Evolutionary conservation across 495 filamentous ascomycete genomes (phyloP).

Genomic region (Hapsidospora chrysogenum): DNA sequence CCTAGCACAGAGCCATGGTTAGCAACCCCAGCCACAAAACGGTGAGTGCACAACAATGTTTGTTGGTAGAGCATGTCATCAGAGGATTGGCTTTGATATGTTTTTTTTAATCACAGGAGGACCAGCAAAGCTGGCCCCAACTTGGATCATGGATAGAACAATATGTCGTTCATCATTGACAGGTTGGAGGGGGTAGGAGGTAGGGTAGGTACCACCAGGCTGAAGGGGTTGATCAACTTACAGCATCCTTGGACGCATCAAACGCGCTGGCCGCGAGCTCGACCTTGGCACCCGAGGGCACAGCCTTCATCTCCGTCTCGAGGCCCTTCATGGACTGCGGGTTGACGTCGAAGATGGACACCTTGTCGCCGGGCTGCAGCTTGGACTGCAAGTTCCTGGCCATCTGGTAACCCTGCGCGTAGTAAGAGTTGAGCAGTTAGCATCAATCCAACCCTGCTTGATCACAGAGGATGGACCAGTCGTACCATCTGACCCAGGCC

Average conservation of each 20-base stretch:
- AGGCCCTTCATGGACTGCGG: constrained; percentile 39
- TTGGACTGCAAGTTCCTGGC: constrained; percentile 72
- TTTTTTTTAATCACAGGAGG: background rate
- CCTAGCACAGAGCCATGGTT: constrained; percentile 23
- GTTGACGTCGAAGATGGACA: constrained; percentile 66
- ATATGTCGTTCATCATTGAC: constrained; percentile 25
- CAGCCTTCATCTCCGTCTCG: constrained; percentile 37
- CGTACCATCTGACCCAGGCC: constrained; percentile 78
- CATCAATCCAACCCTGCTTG: background rate
- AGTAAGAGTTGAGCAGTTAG: background rate
- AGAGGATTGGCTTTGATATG: constrained; percentile 53
- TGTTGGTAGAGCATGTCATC: too few species aligned
- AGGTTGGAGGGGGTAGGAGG: constrained; percentile 4
- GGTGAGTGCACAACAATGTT: background rate
- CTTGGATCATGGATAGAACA: constrained; percentile 44
- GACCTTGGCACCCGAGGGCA: constrained; percentile 31
- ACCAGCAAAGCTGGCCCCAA: constrained; percentile 19
- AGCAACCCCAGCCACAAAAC: background rate
- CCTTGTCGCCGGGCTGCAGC: constrained; percentile 47
- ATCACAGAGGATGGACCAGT: constrained; percentile 2
- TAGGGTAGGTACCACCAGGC: constrained; percentile 1
- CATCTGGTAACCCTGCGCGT: constrained; percentile 56
- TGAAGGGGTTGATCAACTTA: too few species aligned
- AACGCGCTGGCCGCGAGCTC: constrained; percentile 38
- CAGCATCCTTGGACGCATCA: constrained; percentile 55